Conservation (phyloP, 371 early-diverging fungal genomes). For the Mortierella sp. region DNA sequence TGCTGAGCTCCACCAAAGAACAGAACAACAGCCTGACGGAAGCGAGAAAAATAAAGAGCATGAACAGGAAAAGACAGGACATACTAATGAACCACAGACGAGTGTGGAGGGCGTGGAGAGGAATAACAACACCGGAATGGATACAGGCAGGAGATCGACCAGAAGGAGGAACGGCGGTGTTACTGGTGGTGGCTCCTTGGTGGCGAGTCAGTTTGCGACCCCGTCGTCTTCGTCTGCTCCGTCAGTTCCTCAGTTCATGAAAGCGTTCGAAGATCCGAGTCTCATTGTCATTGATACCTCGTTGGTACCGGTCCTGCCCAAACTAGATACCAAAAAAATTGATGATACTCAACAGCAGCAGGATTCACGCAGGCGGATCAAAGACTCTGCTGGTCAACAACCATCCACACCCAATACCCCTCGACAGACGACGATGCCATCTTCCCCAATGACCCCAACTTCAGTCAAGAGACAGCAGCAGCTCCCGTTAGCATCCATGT, state of each 20-base stretch:
- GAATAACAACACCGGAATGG: too few species aligned
- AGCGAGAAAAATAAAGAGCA: background rate
- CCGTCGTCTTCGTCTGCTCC: slow-evolving; percentile 8
- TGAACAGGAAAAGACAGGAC: background rate
- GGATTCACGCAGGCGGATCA: background rate
- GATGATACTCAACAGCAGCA: background rate
- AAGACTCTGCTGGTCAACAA: background rate
- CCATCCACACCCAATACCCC: background rate
- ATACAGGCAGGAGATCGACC: slow-evolving; percentile 17
- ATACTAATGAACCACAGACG: background rate
- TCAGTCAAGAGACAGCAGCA: slow-evolving; percentile 1
- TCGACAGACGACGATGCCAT: background rate
- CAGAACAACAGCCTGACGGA: slow-evolving; percentile 8
- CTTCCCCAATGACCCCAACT: slow-evolving; percentile 3
- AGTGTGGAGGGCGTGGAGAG: too few species aligned
- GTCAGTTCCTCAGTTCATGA: slow-evolving; percentile 22
- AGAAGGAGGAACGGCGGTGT: slow-evolving; percentile 42
- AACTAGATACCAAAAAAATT: background rate
- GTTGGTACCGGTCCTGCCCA: background rate
- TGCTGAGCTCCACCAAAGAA: slow-evolving; percentile 1
- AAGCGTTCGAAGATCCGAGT: slow-evolving; percentile 27
- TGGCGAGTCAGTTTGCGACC: slow-evolving; percentile 39
- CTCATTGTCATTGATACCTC: background rate
- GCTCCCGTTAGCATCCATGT: background rate
- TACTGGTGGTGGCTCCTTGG: slow-evolving; percentile 8